Conservation (phyloP, 2,329 filamentous ascomycete genomes). For the Emmonsiellopsis sp. region DNA sequence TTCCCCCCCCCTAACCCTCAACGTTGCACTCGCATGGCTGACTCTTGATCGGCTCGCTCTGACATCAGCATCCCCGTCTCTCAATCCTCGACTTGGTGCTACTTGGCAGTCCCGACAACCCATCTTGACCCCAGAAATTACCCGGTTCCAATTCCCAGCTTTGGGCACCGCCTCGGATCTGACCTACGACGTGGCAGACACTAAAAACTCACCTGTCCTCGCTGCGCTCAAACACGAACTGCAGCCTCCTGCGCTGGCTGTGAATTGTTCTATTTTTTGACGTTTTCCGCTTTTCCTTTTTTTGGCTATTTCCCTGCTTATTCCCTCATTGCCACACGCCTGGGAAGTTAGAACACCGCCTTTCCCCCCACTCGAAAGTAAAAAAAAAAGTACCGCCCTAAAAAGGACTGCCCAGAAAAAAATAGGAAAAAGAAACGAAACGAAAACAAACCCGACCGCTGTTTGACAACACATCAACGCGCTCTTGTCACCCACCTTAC, state of each 20-base stretch:
- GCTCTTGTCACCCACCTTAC: constrained; percentile 3
- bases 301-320: neutral
- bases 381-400: constrained; percentile 3
- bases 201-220: neutral
- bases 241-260: neutral
- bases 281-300: neutral
- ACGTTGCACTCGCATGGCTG: constrained; percentile 1
- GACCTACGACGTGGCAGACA: constrained; percentile 11
- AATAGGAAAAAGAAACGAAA: constrained; percentile 6
- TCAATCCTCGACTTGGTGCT: neutral
- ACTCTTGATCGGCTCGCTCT: neutral
- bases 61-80: neutral
- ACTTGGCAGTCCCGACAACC: constrained; percentile 1
- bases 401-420: neutral
- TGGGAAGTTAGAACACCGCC: neutral
- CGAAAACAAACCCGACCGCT: constrained; percentile 4
- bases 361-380: constrained; percentile 1
- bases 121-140: neutral
- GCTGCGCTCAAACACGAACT: neutral
- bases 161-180: constrained; percentile 12
- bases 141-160: constrained; percentile 1
- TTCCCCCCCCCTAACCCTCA: neutral
- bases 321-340: neutral
- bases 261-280: neutral
- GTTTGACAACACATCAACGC: constrained; percentile 13